Evolutionary conservation across 1,139 yeast genomes (phyloP), one percentile per base, ranked within the genome.

Genomic region (Blastobotrys malaysiensis): DNA sequence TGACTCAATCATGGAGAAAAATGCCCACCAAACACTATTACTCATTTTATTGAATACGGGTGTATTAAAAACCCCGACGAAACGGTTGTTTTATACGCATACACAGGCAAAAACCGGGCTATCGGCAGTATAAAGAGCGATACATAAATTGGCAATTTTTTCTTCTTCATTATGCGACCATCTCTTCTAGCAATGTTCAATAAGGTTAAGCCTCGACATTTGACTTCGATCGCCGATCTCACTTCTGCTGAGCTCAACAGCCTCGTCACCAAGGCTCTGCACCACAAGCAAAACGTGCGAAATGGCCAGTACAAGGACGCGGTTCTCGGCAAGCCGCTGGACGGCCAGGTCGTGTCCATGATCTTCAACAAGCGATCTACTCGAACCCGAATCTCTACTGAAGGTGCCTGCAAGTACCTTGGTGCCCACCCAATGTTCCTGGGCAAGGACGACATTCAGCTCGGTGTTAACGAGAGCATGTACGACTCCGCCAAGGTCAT

Each of bases 391-490:
- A 82, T 93, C 46, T 89, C 97, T 46, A 81, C 93, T 3, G 99
- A 93, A 71, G 98, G 96, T 52, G 99, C 99, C 3, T 88, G 91
- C 14, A 79, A 89, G 1, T 91, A 86, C 68, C 86, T 93, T 61
- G 99, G 99, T 18, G 99, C 95, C 6, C 95, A 85, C 62, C 97
- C 99, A 13, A 87, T 93, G 95, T 93, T 93, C 66, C 77, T 93
- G 61, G 98, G 99, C 52, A 88, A 86, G 65, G 97, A 91, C 63
- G 99, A 93, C 66, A 93, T 93, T 66, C 99, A 93, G 73, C 77
- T 93, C 56, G 99, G 99, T n/a, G 62, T 89, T 48, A 93, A 93
- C 68, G 99, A 93, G 75, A 80, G 95, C 0, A 73, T 88, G 58
- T 85, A 87, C 64, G 99, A 93, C 70, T 86, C 97, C 0, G 80